These are phyloP conservation scores for Debaryomyces tyrocola DNA, from an alignment of 805 yeast genomes.

Conservation along the genomic window DNA sequence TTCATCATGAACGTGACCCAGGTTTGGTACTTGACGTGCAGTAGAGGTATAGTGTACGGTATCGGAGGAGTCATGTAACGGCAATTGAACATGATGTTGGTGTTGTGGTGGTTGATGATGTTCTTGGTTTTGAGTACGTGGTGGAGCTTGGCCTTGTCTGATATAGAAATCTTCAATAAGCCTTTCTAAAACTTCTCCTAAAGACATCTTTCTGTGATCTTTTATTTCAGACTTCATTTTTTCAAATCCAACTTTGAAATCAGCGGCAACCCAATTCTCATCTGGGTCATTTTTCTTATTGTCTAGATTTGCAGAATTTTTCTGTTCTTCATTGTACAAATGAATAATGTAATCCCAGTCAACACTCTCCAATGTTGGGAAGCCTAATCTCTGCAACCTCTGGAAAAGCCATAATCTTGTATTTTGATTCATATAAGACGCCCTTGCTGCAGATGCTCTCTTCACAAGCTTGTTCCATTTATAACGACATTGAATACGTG, in stretches of 20 bases:
- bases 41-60: background rate
- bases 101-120: background rate
- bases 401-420: constrained; percentile 41
- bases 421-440: constrained; percentile 29
- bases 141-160: constrained; percentile 5
- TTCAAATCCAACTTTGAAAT: constrained; percentile 62
- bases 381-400: constrained; percentile 25
- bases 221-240: constrained; percentile 53
- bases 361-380: constrained; percentile 23
- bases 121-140: constrained; percentile 1
- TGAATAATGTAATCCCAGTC: constrained; percentile 37
- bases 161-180: constrained; percentile 12
- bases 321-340: constrained; percentile 23
- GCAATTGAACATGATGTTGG: background rate
- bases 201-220: constrained; percentile 27
- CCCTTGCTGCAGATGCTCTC: constrained; percentile 45
- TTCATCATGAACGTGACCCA: constrained; percentile 5
- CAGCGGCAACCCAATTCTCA: constrained; percentile 55
- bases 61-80: constrained; percentile 1
- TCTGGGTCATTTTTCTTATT: constrained; percentile 4
- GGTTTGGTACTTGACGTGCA: constrained; percentile 1
- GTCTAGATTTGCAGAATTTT: background rate
- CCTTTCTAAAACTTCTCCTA: constrained; percentile 14
- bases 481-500: constrained; percentile 92
- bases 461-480: constrained; percentile 86